Percentiles rank a stretch among this genome's conserved stretches.
phyloP scores from a whole-genome alignment of 805 yeast genomes.

The Starmerella bombicola region DNA sequence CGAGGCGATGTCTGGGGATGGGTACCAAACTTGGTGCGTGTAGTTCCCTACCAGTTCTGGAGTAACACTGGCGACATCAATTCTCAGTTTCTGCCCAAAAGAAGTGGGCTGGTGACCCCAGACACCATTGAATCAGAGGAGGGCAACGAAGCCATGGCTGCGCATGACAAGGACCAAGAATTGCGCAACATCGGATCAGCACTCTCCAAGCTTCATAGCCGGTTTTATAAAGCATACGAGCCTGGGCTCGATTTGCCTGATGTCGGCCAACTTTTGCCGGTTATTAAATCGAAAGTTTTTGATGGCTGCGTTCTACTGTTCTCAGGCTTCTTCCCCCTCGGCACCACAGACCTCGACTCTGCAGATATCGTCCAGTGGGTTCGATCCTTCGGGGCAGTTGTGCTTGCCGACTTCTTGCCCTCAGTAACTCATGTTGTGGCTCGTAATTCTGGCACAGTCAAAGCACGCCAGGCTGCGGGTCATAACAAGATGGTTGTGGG shows the following conservation, averaged over 20 bases:
- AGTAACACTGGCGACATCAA: constrained; percentile 97
- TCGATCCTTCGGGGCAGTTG: constrained; percentile 77
- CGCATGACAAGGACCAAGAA: constrained; percentile 45
- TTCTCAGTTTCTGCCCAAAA: constrained; percentile 79
- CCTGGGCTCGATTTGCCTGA: constrained; percentile 22
- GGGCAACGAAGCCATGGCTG: constrained; percentile 3
- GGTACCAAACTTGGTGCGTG: constrained; percentile 83
- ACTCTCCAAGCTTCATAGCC: constrained; percentile 48
- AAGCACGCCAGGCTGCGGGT: constrained; percentile 66
- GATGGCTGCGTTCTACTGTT: constrained; percentile 58
- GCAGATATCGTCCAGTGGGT: constrained; percentile 92
- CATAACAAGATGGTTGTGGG: constrained; percentile 64
- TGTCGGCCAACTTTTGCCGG: constrained; percentile 38
- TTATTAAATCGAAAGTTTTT: constrained; percentile 58
- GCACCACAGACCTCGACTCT: constrained; percentile 44
- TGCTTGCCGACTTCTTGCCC: constrained; percentile 55
- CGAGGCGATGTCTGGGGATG: constrained; percentile 99
- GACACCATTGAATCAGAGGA: constrained; percentile 9
- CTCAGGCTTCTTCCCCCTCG: constrained; percentile 85
- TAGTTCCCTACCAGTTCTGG: constrained; percentile 88
- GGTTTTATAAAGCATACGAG: constrained; percentile 46
- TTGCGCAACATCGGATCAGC: constrained; percentile 50
- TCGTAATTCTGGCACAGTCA: constrained; percentile 64
- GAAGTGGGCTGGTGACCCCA: constrained; percentile 30
- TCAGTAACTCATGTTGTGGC: constrained; percentile 84